Conservation (phyloP, 345 rosid genomes). For the Aurinia saxatilis region DNA sequence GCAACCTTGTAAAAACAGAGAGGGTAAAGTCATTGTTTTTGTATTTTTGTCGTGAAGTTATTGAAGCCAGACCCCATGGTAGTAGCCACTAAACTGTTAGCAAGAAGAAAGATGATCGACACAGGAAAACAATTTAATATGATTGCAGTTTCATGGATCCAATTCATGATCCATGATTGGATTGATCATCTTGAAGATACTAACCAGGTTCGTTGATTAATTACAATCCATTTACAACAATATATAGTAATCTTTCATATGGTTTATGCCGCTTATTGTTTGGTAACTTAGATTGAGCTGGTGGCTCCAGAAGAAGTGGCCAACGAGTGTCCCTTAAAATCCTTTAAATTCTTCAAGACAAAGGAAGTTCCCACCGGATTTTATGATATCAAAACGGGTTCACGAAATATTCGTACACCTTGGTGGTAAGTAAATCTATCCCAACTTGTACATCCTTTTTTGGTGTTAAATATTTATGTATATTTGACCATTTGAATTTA, state of each 20-base stretch:
- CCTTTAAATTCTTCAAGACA: slow-evolving; percentile 45
- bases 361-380: slow-evolving; percentile 45
- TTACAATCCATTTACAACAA: not conserved
- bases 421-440: slow-evolving; percentile 68
- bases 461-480: too few relatives aligned
- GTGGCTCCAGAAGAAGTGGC: slow-evolving; percentile 43
- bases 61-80: slow-evolving; percentile 40
- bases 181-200: slow-evolving; percentile 56
- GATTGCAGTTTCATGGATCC: slow-evolving; percentile 60
- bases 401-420: slow-evolving; percentile 40
- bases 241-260: not conserved
- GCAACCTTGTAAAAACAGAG: too few relatives aligned
- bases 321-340: slow-evolving; percentile 38
- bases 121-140: slow-evolving; percentile 58
- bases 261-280: too few relatives aligned
- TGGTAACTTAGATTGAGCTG: slow-evolving; percentile 38
- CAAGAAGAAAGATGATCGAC: slow-evolving; percentile 33
- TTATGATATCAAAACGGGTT: slow-evolving; percentile 37
- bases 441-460: too few relatives aligned
- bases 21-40: not conserved
- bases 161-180: slow-evolving; percentile 73
- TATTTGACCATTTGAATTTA: too few relatives aligned
- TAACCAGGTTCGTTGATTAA: slow-evolving; percentile 33
- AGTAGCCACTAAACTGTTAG: slow-evolving; percentile 46
- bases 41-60: slow-evolving; percentile 9